Conservation (phyloP, 1,284 basidiomycete species). For the Amylostereum areolatum region DNA sequence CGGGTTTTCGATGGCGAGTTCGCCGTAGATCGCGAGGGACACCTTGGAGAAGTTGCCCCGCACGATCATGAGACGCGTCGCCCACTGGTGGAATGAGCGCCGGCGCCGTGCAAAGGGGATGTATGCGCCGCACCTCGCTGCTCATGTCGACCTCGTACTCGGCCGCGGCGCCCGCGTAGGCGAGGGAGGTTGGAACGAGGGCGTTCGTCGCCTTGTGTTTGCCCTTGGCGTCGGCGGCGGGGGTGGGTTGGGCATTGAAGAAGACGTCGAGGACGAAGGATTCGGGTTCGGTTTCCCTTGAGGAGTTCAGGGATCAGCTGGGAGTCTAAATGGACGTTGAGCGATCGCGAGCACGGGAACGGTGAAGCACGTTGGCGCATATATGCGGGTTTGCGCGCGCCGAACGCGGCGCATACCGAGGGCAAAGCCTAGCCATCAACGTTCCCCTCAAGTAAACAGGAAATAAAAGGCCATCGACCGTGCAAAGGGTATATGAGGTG, state of each 20-base stretch:
- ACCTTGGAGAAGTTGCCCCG: slow-evolving; percentile 62
- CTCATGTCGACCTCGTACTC: slow-evolving; percentile 71
- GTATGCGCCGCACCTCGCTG: slow-evolving; percentile 39
- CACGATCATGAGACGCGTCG: slow-evolving; percentile 74
- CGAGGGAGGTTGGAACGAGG: slow-evolving; percentile 63
- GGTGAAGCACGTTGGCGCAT: too few relatives aligned
- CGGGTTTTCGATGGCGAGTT: slow-evolving; percentile 34
- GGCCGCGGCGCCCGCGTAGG: slow-evolving; percentile 62
- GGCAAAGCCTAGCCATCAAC: too few relatives aligned
- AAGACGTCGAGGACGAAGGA: slow-evolving; percentile 68
- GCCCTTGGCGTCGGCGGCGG: slow-evolving; percentile 45
- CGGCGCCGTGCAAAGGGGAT: background rate
- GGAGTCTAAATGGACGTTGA: too few relatives aligned
- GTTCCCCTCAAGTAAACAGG: too few relatives aligned
- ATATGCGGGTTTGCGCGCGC: too few relatives aligned
- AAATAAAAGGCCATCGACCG: too few relatives aligned
- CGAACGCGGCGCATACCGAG: too few relatives aligned
- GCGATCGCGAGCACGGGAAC: too few relatives aligned
- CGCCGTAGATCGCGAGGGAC: slow-evolving; percentile 67
- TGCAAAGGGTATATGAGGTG: too few relatives aligned
- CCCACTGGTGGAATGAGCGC: slow-evolving; percentile 57
- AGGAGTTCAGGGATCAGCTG: too few relatives aligned
- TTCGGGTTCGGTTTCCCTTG: slow-evolving; percentile 62
- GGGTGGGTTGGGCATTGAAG: slow-evolving; percentile 55
- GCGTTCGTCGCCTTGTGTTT: slow-evolving; percentile 58